A percentile compares a stretch with the other conserved stretches of the same genome.
These are phyloP conservation scores for Populus hybrid DNA, from an alignment of 441 rosid genomes.

Conservation along the genomic window DNA sequence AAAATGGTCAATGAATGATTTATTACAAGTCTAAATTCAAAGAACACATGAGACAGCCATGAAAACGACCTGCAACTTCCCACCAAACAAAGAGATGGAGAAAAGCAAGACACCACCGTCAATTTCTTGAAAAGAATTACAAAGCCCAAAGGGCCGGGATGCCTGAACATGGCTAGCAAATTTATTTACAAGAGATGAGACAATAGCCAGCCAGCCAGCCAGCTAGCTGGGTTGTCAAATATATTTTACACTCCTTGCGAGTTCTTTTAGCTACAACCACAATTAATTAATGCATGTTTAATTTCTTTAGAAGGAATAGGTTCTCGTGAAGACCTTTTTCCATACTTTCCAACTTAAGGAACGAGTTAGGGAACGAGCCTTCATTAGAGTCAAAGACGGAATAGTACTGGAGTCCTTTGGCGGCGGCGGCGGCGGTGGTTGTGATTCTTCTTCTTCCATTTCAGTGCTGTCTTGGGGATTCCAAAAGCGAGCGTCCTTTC, in stretches of 20 bases:
- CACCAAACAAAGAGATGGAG: neutral
- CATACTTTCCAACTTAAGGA: constrained; percentile 60
- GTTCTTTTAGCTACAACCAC: neutral
- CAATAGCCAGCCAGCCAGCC: no score
- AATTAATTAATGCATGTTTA: neutral
- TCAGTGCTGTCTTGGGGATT: constrained; percentile 35
- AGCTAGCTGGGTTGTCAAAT: neutral
- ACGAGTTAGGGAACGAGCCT: constrained; percentile 52
- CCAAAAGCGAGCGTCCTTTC: constrained; percentile 81
- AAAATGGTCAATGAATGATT: no score
- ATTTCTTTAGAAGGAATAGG: constrained; percentile 44
- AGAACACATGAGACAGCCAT: neutral
- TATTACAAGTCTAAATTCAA: neutral
- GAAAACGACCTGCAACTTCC: neutral
- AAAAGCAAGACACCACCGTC: neutral
- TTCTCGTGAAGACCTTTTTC: constrained; percentile 58
- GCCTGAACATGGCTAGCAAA: neutral
- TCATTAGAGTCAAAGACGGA: constrained; percentile 35
- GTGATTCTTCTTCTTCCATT: constrained; percentile 11
- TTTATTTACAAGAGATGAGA: neutral
- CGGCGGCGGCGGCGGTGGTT: neutral
- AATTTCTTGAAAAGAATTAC: neutral
- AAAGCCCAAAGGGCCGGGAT: neutral
- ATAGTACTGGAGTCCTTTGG: constrained; percentile 11
- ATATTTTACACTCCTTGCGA: neutral